Percentiles rank a stretch among this genome's conserved stretches.
These are phyloP conservation scores for Amanita molliuscula DNA, from an alignment of 768 basidiomycete species.

Conservation along the genomic window DNA sequence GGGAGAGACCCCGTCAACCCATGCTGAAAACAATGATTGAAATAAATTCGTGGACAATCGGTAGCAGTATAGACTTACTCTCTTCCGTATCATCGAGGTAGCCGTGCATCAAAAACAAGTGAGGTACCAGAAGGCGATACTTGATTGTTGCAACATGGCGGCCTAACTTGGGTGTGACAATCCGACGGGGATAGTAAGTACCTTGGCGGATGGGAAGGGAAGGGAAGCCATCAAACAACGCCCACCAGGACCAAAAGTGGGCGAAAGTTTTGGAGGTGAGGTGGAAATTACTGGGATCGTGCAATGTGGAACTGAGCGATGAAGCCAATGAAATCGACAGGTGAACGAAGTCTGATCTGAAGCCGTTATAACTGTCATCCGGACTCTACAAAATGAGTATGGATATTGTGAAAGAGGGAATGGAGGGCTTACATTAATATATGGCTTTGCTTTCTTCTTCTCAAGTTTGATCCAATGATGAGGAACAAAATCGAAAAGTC, in stretches of 20 bases:
- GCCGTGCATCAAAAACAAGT: conserved; percentile 75
- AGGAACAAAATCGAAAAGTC: conserved; percentile 69
- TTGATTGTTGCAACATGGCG: conserved; percentile 86
- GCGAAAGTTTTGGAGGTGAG: conserved; percentile 77
- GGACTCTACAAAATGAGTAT: conserved; percentile 22
- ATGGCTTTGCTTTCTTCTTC: conserved; percentile 31
- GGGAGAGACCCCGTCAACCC: conserved; percentile 68
- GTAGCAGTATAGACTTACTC: conserved; percentile 21
- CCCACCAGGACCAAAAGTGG: conserved; percentile 92
- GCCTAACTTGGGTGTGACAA: conserved; percentile 78
- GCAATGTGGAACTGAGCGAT: conserved; percentile 31
- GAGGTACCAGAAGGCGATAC: conserved; percentile 71
- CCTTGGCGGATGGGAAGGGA: conserved; percentile 86
- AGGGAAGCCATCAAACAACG: conserved; percentile 66
- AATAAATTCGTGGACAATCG: background rate
- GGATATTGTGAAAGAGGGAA: background rate
- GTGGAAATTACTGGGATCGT: conserved; percentile 62
- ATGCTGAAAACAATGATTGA: conserved; percentile 32
- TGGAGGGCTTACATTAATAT: conserved; percentile 30
- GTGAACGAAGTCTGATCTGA: conserved; percentile 92
- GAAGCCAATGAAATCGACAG: conserved; percentile 79
- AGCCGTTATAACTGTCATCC: conserved; percentile 75
- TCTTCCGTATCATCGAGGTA: conserved; percentile 76
- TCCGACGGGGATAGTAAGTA: conserved; percentile 60
- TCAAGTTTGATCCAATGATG: conserved; percentile 69